Percentiles rank a stretch among this genome's conserved stretches.
Conservation (phyloP, 1,284 basidiomycete genomes). For the Malassezia yamatoensis region DNA sequence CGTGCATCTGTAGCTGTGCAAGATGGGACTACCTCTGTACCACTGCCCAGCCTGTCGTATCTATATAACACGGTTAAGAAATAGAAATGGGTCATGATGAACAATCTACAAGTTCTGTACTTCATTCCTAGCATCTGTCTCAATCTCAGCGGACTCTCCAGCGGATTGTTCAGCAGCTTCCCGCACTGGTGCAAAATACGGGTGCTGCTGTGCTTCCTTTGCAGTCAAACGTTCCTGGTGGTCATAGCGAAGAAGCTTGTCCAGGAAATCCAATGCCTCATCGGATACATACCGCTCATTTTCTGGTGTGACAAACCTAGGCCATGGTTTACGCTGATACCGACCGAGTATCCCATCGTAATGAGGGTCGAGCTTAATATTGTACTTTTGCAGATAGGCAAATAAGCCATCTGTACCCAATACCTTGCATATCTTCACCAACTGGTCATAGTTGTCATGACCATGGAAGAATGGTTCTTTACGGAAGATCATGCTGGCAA, state of each 20-base stretch:
- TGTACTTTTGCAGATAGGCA: constrained; percentile 53
- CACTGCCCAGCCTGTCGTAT: constrained; percentile 7
- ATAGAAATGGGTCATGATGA: background rate
- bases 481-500: constrained; percentile 74
- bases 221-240: constrained; percentile 94
- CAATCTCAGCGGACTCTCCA: no score
- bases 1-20: background rate
- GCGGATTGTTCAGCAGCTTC: background rate
- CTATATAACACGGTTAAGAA: background rate
- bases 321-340: constrained; percentile 81
- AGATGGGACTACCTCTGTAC: constrained; percentile 7
- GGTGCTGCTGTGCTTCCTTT: constrained; percentile 48
- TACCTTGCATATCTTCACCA: constrained; percentile 96
- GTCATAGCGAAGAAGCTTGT: constrained; percentile 89
- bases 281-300: constrained; percentile 96
- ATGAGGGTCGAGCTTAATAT: constrained; percentile 57
- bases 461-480: constrained; percentile 99
- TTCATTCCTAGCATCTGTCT: background rate
- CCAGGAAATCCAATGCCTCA: constrained; percentile 64
- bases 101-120: background rate
- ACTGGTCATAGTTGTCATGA: constrained; percentile 96
- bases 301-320: constrained; percentile 53
- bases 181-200: constrained; percentile 41
- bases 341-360: constrained; percentile 46
- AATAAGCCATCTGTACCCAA: constrained; percentile 92